Percentiles rank a stretch among this genome's conserved stretches.
Conservation (phyloP, 1,139 yeast species). For the Spencermartinsiella ligniputridi region DNA sequence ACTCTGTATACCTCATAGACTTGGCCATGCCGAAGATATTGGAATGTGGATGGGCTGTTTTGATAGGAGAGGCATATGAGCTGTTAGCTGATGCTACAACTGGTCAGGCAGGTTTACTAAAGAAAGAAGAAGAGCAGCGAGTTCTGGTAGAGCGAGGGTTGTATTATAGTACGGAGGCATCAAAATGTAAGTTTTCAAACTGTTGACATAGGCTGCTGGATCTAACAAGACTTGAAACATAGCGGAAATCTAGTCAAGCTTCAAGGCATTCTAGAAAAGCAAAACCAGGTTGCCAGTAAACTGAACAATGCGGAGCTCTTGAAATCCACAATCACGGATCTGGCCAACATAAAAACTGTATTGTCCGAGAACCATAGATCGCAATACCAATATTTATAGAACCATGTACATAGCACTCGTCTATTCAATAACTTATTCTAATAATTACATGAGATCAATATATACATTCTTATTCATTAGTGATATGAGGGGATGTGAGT, state of each 20-base stretch:
- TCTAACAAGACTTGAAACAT: background rate
- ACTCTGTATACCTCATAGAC: slow-evolving; percentile 25
- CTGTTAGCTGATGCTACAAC: slow-evolving; percentile 21
- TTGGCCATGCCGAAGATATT: slow-evolving; percentile 25
- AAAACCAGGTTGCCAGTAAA: background rate
- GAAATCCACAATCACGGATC: too few species aligned
- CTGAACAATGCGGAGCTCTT: background rate
- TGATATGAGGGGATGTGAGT: too few species aligned
- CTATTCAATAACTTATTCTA: too few species aligned
- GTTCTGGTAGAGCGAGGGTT: background rate
- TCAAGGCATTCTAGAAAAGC: background rate
- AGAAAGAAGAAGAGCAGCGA: background rate
- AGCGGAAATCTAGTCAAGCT: background rate
- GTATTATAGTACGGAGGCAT: background rate
- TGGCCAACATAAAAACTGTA: too few species aligned
- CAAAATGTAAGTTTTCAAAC: background rate
- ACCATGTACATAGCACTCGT: too few species aligned
- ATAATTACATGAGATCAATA: too few species aligned
- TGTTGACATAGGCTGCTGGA: background rate
- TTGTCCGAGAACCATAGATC: too few species aligned
- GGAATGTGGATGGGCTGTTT: slow-evolving; percentile 20
- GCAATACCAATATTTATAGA: too few species aligned
- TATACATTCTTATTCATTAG: too few species aligned
- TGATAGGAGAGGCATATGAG: slow-evolving; percentile 24
- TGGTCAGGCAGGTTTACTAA: slow-evolving; percentile 6